phyloP scores from a whole-genome alignment of 129 eudicot genomes.

The Dittrichia graveolens region DNA sequence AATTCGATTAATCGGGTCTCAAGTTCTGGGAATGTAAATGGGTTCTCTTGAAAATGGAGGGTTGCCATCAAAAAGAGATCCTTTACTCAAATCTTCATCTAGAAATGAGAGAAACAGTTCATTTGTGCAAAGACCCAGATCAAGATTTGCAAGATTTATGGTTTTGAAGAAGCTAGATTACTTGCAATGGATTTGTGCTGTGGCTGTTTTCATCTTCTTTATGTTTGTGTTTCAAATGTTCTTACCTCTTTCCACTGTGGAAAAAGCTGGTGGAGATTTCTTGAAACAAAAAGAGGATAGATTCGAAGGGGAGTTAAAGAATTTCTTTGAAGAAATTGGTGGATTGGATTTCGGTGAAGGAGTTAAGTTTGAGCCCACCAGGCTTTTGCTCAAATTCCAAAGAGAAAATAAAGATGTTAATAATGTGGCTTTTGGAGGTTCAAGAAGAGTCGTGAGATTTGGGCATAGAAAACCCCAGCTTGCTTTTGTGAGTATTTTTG shows the following conservation, averaged over 20 bases:
- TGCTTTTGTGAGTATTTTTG: slow-evolving; percentile 66
- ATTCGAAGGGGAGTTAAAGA: slow-evolving; percentile 32
- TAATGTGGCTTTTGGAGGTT: slow-evolving; percentile 43
- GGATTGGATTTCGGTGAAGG: slow-evolving; percentile 82
- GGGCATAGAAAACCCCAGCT: slow-evolving; percentile 73
- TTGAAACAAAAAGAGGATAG: slow-evolving; percentile 29
- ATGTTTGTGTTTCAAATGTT: slow-evolving; percentile 72
- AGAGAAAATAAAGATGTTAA: slow-evolving; percentile 45
- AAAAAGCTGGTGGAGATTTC: slow-evolving; percentile 46
- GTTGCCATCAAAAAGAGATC: slow-evolving; percentile 70
- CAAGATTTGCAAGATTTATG: slow-evolving; percentile 78
- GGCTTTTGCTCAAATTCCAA: slow-evolving; percentile 56
- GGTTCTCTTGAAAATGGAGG: slow-evolving; percentile 88
- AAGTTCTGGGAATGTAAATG: slow-evolving; percentile 54
- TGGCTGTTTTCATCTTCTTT: slow-evolving; percentile 75
- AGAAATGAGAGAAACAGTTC: slow-evolving; percentile 53
- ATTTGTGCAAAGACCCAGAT: slow-evolving; percentile 74
- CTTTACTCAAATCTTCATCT: slow-evolving; percentile 52
- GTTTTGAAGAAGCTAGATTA: slow-evolving; percentile 74
- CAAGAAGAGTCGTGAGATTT: slow-evolving; percentile 54
- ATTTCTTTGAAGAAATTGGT: slow-evolving; percentile 50
- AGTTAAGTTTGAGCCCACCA: slow-evolving; percentile 68
- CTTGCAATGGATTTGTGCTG: slow-evolving; percentile 73
- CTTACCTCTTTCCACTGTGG: slow-evolving; percentile 64
- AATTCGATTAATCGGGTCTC: slow-evolving; percentile 1